Evolutionary conservation across 179 eudicot genomes (phyloP), one percentile per base, ranked within the genome.

Genomic region (Spergularia azorica): DNA sequence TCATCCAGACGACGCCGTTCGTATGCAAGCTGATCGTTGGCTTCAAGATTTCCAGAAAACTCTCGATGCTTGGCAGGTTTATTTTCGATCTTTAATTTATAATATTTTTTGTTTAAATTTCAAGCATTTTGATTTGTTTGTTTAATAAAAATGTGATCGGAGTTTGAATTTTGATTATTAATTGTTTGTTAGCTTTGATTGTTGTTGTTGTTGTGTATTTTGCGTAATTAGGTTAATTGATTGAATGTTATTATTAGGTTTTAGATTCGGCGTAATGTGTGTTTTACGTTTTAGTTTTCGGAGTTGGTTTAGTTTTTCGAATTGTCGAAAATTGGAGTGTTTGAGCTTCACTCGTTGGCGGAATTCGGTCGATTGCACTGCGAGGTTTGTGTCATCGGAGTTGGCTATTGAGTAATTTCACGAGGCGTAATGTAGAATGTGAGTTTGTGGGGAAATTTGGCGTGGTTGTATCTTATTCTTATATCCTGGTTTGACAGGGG

Each of bases 1-100:
- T 70, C 99, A 95, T 67, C 97, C 99, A 6, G 99, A 95, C 77
- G 95, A 93, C 79, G 83, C 88, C 76, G 89, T 95, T 72, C 94
- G 97, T 52, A 87, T 88, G 91, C 95, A 93, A 59, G 99, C 99
- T 75, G 99, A 95, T 91, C 90, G 89, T 17, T 95, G 97, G 97
- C 97, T 95, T 63, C 99, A 95, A 64, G 88, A 90, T 2, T 95
- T 95, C 60, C 99, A 95, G 88, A 89, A 92, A 57, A 95, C 99
- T 5, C 73, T 95, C 78, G 97, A 95, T 77, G 99, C 99, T 82
- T 95, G 99, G 97, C 99, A 95, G 99, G 99, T 93, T 55, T 21
- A 6, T 46, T 46, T 60, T 17, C 17, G 15, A 12, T 43, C 65
- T 59, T 51, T 26, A 12, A 5, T 61, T 50, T 32, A 36, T 20